Base-by-base conservation (phyloP, 1,139 yeast species). In the Candida sanyaensis region DNA sequence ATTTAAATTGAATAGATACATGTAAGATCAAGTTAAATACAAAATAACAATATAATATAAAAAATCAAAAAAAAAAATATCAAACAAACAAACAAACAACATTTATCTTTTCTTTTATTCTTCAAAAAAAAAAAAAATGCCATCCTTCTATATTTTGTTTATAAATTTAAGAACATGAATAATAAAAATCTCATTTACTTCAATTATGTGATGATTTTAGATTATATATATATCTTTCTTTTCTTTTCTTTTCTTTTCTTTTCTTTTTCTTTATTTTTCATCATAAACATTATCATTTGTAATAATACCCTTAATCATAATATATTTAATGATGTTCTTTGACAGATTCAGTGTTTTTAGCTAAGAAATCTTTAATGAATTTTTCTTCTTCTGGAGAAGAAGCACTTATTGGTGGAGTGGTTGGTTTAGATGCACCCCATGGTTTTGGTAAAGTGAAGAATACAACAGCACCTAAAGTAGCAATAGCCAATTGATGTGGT, bases 311-410 rank as follows among this genome's bases (percentile, higher is more conserved):
- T 17, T 17, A 17, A 17, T 17, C 21, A 17, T 17, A 17, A 17
- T 2, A 33, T 26, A 24, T 24, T 12, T 32, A 43, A 52, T 69
- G 71, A 58, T 72, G 77, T 59, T 69, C 69, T 56, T 66, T 63
- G 49, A 63, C 68, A 40, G 51, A 49, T 47, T 62, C 64, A 40
- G 52, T 50, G 57, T 71, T 66, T 60, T 73, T 73, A 50, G 74
- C 67, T 56, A 73, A 71, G 63, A 66, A 73, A 49, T 71, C 76
- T 60, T 69, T 65, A 51, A 73, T 70, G 75, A 86, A 92, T 70
- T 86, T 85, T 69, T 88, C 96, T 75, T 92, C 98, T 61, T 90
- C 97, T 59, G 91, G 83, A 50, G 91, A 81, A 50, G 83, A 69
- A 55, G 97, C 96, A 57, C 82, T 80, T 68, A 90, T 80, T 49